Evolutionary conservation across 164 flowering plant genomes (phyloP), one percentile per base, ranked within the genome.

Genomic region (Euptelea pleiosperma): DNA sequence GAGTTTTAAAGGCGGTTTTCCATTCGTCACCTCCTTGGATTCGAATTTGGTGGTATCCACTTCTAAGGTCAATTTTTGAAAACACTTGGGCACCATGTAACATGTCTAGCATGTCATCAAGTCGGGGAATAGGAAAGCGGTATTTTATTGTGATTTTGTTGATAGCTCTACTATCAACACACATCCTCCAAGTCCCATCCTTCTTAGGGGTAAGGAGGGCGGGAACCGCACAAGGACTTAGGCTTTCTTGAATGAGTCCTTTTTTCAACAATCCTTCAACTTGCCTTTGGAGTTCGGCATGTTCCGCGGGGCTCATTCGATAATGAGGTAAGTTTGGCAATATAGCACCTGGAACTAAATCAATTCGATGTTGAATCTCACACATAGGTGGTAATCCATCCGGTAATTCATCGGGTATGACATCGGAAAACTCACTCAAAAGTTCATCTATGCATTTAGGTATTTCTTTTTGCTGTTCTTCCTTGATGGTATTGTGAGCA

Each of bases 311-410:
- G n/a, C n/a, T n/a, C n/a, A n/a, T n/a, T n/a, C n/a, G n/a, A n/a
- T n/a, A n/a, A 24, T 46, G 14, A 19, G 29, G 1, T 22, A 46
- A 46, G 24, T 46, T 21, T 21, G 29, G 29, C 11, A 46, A 24
- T 6, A 15, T 46, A 3, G 31, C 50, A 46, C 29, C 14, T 3
- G 50, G 10, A 9, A 46, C 50, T 2, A 46, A 46, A 46, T 46
- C 50, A 8, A 46, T 46, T 46, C 50, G 26, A 15, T 46, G 29
- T 46, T 46, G 50, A 8, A 46, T 46, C 28, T 24, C 50, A 21
- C n/a, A 29, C 26, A 46, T 21, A 5, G 29, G 50, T 21, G 50
- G 50, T 24, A 46, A 46, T n/a, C 50, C 7, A 2, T 21, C 50
- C 4, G 29, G 31, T 21, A 46, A 29, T 4, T 46, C 50, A 6